Percentiles rank a stretch among this genome's conserved stretches.
Evolutionary conservation across 306 rosid genomes (phyloP).

Genomic region (Dalbergia cochinchinensis): DNA sequence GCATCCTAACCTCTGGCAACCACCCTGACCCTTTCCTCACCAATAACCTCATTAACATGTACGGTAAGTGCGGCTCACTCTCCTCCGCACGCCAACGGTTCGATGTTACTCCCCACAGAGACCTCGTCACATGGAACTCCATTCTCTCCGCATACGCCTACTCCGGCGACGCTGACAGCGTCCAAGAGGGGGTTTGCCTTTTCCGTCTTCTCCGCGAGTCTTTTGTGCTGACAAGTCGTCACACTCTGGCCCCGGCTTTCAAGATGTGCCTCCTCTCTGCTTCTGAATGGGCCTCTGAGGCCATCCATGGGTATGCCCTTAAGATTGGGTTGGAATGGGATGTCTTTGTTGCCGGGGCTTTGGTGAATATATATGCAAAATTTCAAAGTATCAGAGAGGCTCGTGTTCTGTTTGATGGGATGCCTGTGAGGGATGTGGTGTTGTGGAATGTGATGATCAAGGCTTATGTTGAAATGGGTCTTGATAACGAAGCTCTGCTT

Average conservation of each 20-base stretch:
- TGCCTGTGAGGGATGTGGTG: slow-evolving; percentile 71
- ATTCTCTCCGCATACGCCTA: slow-evolving; percentile 72
- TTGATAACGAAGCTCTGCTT: slow-evolving; percentile 52
- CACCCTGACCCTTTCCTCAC: slow-evolving; percentile 56
- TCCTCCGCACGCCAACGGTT: slow-evolving; percentile 72
- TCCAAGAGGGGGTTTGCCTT: slow-evolving; percentile 60
- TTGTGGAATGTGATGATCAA: slow-evolving; percentile 84
- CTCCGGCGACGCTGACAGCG: slow-evolving; percentile 41
- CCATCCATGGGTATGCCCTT: slow-evolving; percentile 73
- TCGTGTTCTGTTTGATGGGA: slow-evolving; percentile 72
- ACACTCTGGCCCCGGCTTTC: slow-evolving; percentile 74
- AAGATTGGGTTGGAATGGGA: slow-evolving; percentile 80
- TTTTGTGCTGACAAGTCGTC: slow-evolving; percentile 55
- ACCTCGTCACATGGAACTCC: slow-evolving; percentile 87
- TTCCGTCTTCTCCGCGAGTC: slow-evolving; percentile 67
- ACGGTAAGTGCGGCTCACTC: slow-evolving; percentile 69
- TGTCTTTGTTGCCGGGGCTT: slow-evolving; percentile 71
- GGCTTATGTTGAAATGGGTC: slow-evolving; percentile 67
- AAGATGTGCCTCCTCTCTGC: slow-evolving; percentile 63
- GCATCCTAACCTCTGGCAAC: slow-evolving; percentile 58
- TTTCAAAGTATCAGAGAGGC: slow-evolving; percentile 63
- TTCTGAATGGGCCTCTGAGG: slow-evolving; percentile 60
- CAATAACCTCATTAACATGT: slow-evolving; percentile 82
- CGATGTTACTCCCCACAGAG: slow-evolving; percentile 61
- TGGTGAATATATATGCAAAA: slow-evolving; percentile 75